phyloP scores from a whole-genome alignment of 129 eudicot species.

The Heracleum sosnowskyi region DNA sequence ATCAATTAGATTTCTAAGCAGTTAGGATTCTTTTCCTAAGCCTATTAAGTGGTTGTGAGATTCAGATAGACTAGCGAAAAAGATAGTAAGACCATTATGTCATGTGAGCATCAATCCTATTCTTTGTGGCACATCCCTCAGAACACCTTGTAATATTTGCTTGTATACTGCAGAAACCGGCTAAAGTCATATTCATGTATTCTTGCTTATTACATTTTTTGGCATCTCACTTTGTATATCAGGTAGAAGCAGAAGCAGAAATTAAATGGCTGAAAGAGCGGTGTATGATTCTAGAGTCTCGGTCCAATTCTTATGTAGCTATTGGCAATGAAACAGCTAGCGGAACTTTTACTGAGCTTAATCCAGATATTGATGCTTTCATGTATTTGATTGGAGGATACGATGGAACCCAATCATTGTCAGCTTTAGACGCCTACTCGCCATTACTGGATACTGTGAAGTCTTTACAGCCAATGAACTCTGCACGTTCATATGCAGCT shows the following conservation, averaged over 20 bases:
- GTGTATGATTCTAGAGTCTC: constrained; percentile 22
- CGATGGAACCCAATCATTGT: constrained; percentile 59
- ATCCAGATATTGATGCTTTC: constrained; percentile 26
- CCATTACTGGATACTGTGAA: constrained; percentile 34
- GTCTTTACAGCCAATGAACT: constrained; percentile 52
- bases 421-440: constrained; percentile 51
- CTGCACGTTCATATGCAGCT: constrained; percentile 47
- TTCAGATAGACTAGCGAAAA: neutral
- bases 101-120: neutral
- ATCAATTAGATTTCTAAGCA: neutral
- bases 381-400: constrained; percentile 65
- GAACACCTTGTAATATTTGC: neutral
- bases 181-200: neutral
- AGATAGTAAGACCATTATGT: neutral
- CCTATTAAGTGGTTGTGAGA: neutral
- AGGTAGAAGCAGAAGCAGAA: constrained; percentile 48
- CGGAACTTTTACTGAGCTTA: constrained; percentile 15
- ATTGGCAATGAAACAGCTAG: constrained; percentile 4
- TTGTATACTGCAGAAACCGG: neutral
- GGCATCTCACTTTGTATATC: constrained; percentile 13
- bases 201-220: neutral
- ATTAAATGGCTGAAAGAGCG: constrained; percentile 36
- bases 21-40: neutral
- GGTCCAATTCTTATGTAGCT: constrained; percentile 18
- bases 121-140: constrained; percentile 6